A percentile compares a stretch with the other conserved stretches of the same genome.
These are phyloP conservation scores for Fagopyrum tataricum DNA, from an alignment of 148 eudicot species.

Conservation along the genomic window DNA sequence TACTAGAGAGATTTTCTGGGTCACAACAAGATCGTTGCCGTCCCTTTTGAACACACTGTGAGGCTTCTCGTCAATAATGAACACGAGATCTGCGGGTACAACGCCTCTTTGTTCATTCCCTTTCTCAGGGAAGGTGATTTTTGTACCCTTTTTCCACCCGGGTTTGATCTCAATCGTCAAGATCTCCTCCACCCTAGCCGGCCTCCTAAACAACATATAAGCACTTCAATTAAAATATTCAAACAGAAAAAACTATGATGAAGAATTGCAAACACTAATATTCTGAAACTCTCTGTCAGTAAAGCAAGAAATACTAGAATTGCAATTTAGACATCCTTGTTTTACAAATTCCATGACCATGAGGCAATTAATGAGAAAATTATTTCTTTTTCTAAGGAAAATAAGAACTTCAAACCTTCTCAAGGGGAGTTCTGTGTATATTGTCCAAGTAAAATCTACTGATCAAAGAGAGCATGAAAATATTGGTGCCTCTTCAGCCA, in stretches of 20 bases:
- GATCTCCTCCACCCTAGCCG: constrained; percentile 60
- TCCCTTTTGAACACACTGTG: constrained; percentile 56
- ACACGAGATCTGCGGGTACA: constrained; percentile 64
- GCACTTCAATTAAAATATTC: no score
- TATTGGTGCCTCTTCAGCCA: no score
- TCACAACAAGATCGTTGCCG: constrained; percentile 50
- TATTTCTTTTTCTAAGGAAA: neutral
- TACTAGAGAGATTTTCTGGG: constrained; percentile 57
- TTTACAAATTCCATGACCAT: neutral
- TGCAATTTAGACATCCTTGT: neutral
- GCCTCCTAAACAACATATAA: constrained; percentile 40
- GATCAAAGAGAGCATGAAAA: no score
- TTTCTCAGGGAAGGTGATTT: constrained; percentile 70
- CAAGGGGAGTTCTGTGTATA: no score
- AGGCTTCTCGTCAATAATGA: constrained; percentile 77
- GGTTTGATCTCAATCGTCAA: constrained; percentile 67
- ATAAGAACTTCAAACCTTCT: neutral
- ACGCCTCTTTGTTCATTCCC: constrained; percentile 63
- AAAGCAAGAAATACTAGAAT: neutral
- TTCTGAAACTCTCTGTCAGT: neutral
- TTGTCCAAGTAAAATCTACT: no score
- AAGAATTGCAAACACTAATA: neutral
- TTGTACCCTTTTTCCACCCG: constrained; percentile 81
- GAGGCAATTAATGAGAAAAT: neutral
- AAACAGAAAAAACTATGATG: neutral